Evolutionary conservation across 495 filamentous ascomycete species (phyloP), one percentile per base, ranked within the genome.

Genomic region (Penicillium macrosclerotiorum): DNA sequence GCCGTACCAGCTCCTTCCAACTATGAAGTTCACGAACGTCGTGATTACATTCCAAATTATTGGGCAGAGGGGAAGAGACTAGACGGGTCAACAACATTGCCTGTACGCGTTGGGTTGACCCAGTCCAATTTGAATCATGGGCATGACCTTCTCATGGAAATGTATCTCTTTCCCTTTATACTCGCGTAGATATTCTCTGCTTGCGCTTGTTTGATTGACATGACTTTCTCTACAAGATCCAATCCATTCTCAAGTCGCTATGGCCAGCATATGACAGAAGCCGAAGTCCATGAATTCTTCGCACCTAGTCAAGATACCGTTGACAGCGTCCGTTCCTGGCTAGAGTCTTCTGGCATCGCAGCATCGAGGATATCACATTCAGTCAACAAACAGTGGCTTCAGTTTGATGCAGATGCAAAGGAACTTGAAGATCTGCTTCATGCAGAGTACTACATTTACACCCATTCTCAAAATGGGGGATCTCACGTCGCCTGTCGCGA

Each of bases 371-470:
- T 81, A 40, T 63, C 64, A 3, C 70, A 65, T 30, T 76, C 76
- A 1, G 58, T 59, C 23, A 74, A 71, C 11, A 66, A 72, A 31
- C 74, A 74, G 38, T 82, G 79, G 79, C 51, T 83, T 20, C 65
- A 74, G 8, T 79, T 82, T 45, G 66, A 81, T 24, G 74, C 73
- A 12, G 67, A 72, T 13, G 73, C 71, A 2, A 51, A 60, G 5
- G 78, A 82, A 47, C 65, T 76, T 1, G 80, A 84, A 54, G 60
- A 60, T 12, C 70, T 85, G 19, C 68, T 85, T 27, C 67, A 75
- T 40, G 78, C 81, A 4, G 65, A 83, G 46, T 85, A 81, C 52
- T 73, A 77, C 49, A 13, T 79, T 22, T 82, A 82, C 51, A 63
- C 73, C 25, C 76, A 83, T 46, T 24, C 42, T 12, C 54, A 63